Evolutionary conservation across 192 early-diverging fungal species (phyloP).

Genomic region (Cladochytrium replicatum): DNA sequence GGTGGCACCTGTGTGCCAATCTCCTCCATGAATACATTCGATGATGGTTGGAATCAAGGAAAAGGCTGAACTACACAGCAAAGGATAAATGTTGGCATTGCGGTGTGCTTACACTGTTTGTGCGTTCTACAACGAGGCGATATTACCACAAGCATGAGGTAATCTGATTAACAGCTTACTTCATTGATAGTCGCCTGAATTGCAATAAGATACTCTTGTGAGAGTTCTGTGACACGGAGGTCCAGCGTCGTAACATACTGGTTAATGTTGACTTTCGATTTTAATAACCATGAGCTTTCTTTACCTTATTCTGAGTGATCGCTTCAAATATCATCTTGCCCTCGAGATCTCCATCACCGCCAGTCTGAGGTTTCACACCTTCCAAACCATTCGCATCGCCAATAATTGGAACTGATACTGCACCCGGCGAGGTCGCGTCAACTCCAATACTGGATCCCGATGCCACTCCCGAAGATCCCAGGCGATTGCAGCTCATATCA

Average conservation of each 20-base stretch:
- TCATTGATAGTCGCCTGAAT: slow-evolving; percentile 42
- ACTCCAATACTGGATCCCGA: slow-evolving; percentile 1
- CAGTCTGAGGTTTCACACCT: neutral
- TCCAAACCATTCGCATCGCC: slow-evolving; percentile 1
- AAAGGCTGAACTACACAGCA: too few relatives aligned
- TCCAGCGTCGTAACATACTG: slow-evolving; percentile 42
- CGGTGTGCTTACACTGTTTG: too few relatives aligned
- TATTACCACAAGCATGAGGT: too few relatives aligned
- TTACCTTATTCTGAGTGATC: slow-evolving; percentile 43
- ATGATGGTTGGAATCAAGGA: too few relatives aligned
- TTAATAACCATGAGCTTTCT: neutral
- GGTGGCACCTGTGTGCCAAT: too few relatives aligned
- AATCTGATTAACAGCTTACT: too few relatives aligned
- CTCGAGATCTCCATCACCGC: slow-evolving; percentile 17
- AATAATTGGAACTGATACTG: neutral
- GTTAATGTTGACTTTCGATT: slow-evolving; percentile 4
- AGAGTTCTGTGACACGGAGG: slow-evolving; percentile 34
- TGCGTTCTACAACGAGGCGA: too few relatives aligned
- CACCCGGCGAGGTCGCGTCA: slow-evolving; percentile 1
- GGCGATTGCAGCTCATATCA: slow-evolving; percentile 28
- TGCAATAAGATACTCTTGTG: slow-evolving; percentile 32
- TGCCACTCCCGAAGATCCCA: slow-evolving; percentile 18
- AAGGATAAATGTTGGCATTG: too few relatives aligned
- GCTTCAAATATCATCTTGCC: slow-evolving; percentile 44
- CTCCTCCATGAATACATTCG: too few relatives aligned